These are phyloP conservation scores for Aspergillus aculeatinus DNA, from an alignment of 2,329 filamentous ascomycete species.

Conservation along the genomic window DNA sequence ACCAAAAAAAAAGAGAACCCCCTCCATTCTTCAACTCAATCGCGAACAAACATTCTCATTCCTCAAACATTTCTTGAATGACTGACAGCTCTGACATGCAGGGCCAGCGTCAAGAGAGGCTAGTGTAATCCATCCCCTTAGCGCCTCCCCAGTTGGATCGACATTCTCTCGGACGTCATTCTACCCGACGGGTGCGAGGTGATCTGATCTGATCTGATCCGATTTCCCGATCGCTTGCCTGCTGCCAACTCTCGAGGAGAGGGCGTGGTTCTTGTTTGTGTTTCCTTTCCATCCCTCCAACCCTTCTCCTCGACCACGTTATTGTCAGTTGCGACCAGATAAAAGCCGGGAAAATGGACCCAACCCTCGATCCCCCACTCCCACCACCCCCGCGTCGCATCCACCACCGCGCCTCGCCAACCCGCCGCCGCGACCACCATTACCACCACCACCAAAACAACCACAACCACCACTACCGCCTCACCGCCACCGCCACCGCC, in stretches of 20 bases:
- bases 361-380: constrained; percentile 23
- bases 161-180: constrained; percentile 19
- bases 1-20: not conserved
- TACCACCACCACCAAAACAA: constrained; percentile 8
- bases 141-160: not conserved
- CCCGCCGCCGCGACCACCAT: constrained; percentile 16
- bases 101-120: not conserved
- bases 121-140: not conserved
- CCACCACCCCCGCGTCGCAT: constrained; percentile 37
- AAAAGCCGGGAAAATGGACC: not conserved
- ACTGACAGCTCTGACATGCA: not conserved
- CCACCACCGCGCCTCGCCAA: constrained; percentile 34
- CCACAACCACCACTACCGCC: constrained; percentile 24
- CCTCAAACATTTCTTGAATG: not conserved
- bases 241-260: not conserved
- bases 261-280: no score
- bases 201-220: constrained; percentile 14
- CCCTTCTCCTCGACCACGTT: no score
- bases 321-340: not conserved
- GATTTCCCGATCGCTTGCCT: not conserved
- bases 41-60: not conserved
- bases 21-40: not conserved
- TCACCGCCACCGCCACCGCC: not conserved
- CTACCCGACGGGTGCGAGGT: constrained; percentile 3
- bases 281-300: no score